Evolutionary conservation across 192 early-diverging fungal genomes (phyloP).

Genomic region (Coemansia sp.): DNA sequence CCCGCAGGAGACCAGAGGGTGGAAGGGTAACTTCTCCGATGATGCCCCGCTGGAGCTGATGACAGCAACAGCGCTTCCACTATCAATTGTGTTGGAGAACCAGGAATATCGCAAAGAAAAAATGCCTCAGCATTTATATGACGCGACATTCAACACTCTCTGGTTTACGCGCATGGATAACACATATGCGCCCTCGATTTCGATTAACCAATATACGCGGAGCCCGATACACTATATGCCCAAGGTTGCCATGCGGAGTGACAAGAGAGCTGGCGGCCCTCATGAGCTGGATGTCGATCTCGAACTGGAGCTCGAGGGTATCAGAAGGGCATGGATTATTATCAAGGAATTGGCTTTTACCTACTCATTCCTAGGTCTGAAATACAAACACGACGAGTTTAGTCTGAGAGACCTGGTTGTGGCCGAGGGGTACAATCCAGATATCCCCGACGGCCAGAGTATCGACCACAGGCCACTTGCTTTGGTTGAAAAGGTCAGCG

Average conservation of each 20-base stretch:
- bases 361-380: too few relatives aligned
- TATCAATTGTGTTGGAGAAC: too few relatives aligned
- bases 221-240: background rate
- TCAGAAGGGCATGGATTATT: background rate
- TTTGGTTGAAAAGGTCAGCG: too few relatives aligned
- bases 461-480: background rate
- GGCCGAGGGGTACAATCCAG: too few relatives aligned
- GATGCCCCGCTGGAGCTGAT: too few relatives aligned
- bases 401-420: background rate
- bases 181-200: too few relatives aligned
- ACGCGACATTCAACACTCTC: too few relatives aligned
- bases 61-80: background rate
- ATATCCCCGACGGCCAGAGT: background rate
- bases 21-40: background rate
- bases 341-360: background rate
- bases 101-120: background rate
- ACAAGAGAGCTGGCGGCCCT: too few relatives aligned
- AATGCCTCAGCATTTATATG: background rate
- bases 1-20: background rate
- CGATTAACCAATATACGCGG: too few relatives aligned
- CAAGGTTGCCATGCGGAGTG: background rate
- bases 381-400: background rate
- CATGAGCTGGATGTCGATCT: too few relatives aligned
- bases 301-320: too few relatives aligned
- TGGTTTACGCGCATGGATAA: background rate